phyloP scores from a whole-genome alignment of 345 rosid species.

The Eucalyptus regnans region DNA sequence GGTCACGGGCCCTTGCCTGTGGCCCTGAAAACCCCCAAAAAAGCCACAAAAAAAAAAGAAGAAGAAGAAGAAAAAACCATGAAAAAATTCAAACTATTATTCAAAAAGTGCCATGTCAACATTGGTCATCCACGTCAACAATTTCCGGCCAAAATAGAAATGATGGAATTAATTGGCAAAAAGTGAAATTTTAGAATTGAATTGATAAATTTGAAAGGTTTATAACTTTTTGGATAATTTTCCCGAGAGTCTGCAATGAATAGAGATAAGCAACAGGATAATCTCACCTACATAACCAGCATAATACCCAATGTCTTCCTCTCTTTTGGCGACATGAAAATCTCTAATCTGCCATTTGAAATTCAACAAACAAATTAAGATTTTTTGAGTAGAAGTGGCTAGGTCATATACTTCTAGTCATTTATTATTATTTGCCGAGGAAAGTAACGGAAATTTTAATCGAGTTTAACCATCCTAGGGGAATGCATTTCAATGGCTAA shows the following conservation, averaged over 20 bases:
- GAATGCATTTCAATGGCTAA: background rate
- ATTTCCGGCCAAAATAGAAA: no score
- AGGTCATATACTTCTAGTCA: background rate
- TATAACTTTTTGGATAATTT: no score
- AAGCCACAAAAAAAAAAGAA: no score
- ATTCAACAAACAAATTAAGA: background rate
- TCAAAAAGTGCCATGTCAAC: no score
- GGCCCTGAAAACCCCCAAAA: no score
- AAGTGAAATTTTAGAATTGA: no score
- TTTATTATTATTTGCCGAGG: background rate
- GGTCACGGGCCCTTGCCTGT: no score
- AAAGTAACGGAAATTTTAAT: background rate
- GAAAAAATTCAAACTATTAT: no score
- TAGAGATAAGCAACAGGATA: background rate
- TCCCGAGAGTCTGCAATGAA: background rate
- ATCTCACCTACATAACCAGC: conserved; percentile 85
- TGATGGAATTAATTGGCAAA: no score
- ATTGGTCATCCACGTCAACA: no score
- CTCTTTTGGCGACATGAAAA: conserved; percentile 51
- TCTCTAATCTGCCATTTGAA: conserved; percentile 43
- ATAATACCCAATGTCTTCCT: conserved; percentile 83
- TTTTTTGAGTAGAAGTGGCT: background rate
- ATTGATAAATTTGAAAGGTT: no score
- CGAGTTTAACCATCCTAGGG: background rate
- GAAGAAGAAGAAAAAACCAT: no score